Evolutionary conservation across 345 rosid species (phyloP).

Genomic region (Kernera saxatilis): DNA sequence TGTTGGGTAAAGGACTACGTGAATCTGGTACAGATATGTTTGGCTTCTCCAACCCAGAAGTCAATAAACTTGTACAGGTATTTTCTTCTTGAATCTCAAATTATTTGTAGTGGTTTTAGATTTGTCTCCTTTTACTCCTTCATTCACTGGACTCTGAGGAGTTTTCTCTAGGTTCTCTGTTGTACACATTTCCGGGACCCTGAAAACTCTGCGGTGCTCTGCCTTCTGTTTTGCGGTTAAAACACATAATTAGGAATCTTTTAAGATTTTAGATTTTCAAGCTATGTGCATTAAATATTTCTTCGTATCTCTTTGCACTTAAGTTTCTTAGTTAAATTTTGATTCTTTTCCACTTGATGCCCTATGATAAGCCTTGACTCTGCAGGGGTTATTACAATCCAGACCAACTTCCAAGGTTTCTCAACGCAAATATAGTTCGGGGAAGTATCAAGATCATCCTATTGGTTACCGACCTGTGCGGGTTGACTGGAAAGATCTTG

Average conservation of each 20-base stretch:
- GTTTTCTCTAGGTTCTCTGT: neutral
- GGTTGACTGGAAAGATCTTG: conserved; percentile 97
- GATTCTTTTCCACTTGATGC: neutral
- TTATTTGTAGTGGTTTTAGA: neutral
- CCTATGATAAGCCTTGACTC: conserved; percentile 23
- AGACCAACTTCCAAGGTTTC: conserved; percentile 45
- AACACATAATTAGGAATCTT: neutral
- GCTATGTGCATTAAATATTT: conserved; percentile 1
- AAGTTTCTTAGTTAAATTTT: neutral
- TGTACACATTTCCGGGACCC: neutral
- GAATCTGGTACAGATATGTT: conserved; percentile 81
- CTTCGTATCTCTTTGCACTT: neutral
- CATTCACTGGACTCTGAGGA: neutral
- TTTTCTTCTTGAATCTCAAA: conserved; percentile 6
- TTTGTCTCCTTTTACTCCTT: neutral
- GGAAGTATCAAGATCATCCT: conserved; percentile 62
- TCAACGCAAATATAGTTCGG: conserved; percentile 40
- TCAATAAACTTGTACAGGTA: conserved; percentile 76
- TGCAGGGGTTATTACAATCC: conserved; percentile 70
- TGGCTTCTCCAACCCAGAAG: conserved; percentile 91
- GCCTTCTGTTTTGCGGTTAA: neutral
- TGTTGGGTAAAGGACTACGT: conserved; percentile 30
- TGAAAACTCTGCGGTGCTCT: conserved; percentile 1
- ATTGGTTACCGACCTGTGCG: conserved; percentile 91
- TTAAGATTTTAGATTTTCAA: neutral